A percentile compares a stretch with the other conserved stretches of the same genome.
phyloP scores from a whole-genome alignment of 1,139 yeast genomes.

The Hansenula lynferdii region DNA sequence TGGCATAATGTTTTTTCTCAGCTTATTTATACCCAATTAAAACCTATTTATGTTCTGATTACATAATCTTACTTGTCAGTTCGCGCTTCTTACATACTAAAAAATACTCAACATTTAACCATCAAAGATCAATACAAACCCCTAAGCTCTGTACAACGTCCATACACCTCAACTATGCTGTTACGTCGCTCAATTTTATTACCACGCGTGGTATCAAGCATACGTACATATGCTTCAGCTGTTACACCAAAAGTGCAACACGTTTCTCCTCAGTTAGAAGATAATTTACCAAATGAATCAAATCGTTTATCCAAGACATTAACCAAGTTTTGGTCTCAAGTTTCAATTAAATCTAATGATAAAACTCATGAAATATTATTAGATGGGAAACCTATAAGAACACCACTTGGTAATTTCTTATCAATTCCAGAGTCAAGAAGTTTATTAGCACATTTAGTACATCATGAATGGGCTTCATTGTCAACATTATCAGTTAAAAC shows the following conservation, averaged over 20 bases:
- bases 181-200: constrained; percentile 17
- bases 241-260: constrained; percentile 37
- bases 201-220: not conserved
- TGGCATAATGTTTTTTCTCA: no score
- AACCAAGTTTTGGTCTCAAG: constrained; percentile 82
- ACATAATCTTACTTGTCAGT: no score
- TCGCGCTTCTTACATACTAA: no score
- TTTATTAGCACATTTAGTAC: constrained; percentile 70
- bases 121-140: no score
- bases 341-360: constrained; percentile 37
- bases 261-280: constrained; percentile 29
- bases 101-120: no score
- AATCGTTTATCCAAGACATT: constrained; percentile 69
- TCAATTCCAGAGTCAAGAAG: constrained; percentile 52
- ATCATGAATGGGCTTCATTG: constrained; percentile 84
- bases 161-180: not conserved
- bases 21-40: no score
- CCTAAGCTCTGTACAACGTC: no score
- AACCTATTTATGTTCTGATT: no score
- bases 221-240: constrained; percentile 7
- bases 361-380: constrained; percentile 43
- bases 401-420: constrained; percentile 76
- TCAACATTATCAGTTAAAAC: constrained; percentile 72
- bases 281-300: constrained; percentile 55
- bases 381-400: constrained; percentile 72